These are phyloP conservation scores for Actinomortierella ambigua DNA, from an alignment of 371 early-diverging fungal species.

Conservation along the genomic window DNA sequence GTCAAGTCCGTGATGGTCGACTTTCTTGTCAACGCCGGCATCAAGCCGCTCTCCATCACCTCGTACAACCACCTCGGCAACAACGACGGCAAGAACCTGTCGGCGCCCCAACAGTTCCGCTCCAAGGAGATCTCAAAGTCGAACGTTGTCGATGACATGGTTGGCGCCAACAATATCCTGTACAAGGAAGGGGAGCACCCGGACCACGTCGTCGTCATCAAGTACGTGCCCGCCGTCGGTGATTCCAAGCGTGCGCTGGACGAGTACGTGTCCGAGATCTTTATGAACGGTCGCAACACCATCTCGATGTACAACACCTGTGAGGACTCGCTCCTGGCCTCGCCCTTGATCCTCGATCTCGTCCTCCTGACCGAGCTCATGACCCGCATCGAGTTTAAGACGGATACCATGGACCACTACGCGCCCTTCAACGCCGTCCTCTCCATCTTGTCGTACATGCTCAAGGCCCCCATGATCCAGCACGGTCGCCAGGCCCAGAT, in stretches of 20 bases:
- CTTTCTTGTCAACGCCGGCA: constrained; percentile 97
- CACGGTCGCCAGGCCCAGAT: constrained; percentile 93
- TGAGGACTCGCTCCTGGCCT: constrained; percentile 97
- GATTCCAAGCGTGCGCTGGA: constrained; percentile 98
- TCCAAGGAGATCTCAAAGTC: constrained; percentile 98
- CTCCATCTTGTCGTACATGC: constrained; percentile 87
- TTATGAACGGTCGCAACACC: constrained; percentile 97
- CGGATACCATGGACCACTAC: constrained; percentile 67
- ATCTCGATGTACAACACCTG: constrained; percentile 97
- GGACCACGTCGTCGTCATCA: constrained; percentile 97
- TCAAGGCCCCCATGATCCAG: constrained; percentile 93
- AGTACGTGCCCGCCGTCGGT: constrained; percentile 96
- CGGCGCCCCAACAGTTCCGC: constrained; percentile 95
- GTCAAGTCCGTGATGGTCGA: constrained; percentile 97
- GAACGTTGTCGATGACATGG: constrained; percentile 98
- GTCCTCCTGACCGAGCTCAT: constrained; percentile 93
- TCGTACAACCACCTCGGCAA: constrained; percentile 98
- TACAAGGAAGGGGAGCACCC: constrained; percentile 91
- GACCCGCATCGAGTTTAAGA: constrained; percentile 91
- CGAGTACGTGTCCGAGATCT: constrained; percentile 97
- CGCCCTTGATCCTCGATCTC: constrained; percentile 95
- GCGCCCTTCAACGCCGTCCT: constrained; percentile 92
- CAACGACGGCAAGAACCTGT: constrained; percentile 98
- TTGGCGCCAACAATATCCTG: constrained; percentile 88
- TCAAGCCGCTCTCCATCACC: constrained; percentile 96